A percentile compares a stretch with the other conserved stretches of the same genome.
Conservation (phyloP, 2,329 filamentous ascomycete genomes). For the Penicillium palitans region DNA sequence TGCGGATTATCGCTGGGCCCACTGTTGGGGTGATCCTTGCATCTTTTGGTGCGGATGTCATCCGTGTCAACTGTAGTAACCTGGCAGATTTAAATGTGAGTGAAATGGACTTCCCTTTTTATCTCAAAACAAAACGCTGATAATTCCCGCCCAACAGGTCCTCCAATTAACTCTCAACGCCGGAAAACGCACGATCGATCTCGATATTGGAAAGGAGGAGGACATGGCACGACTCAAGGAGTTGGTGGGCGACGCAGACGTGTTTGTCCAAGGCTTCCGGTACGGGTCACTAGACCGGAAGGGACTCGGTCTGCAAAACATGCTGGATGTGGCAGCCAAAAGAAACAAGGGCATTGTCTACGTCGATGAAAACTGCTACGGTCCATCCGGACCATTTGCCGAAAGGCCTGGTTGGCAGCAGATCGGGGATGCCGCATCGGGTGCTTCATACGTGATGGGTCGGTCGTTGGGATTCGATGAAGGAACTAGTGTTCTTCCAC, state of each 20-base stretch:
- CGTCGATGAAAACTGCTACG: constrained; percentile 55
- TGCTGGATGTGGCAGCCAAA: constrained; percentile 43
- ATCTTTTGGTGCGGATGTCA: constrained; percentile 49
- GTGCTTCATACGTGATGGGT: constrained; percentile 41
- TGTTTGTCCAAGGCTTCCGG: constrained; percentile 57
- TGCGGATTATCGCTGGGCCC: constrained; percentile 42
- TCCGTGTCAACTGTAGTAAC: constrained; percentile 48
- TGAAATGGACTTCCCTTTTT: not conserved
- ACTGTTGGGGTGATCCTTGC: constrained; percentile 46
- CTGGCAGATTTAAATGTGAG: constrained; percentile 37
- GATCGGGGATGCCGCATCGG: constrained; percentile 49
- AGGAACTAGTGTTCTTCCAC: constrained; percentile 20
- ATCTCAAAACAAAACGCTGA: not conserved
- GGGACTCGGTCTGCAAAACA: constrained; percentile 38
- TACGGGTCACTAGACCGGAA: constrained; percentile 42
- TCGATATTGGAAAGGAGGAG: constrained; percentile 50
- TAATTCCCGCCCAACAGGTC: constrained; percentile 9
- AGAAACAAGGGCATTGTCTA: constrained; percentile 50
- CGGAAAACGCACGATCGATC: constrained; percentile 28
- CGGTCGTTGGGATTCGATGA: constrained; percentile 30
- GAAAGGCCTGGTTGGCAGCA: constrained; percentile 55
- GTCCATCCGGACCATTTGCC: constrained; percentile 49
- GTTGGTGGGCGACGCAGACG: constrained; percentile 50
- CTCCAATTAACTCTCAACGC: constrained; percentile 27
- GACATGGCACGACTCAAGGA: constrained; percentile 44